Base-by-base conservation (phyloP, 768 basidiomycete species). In the Naganishia friedmannii region DNA sequence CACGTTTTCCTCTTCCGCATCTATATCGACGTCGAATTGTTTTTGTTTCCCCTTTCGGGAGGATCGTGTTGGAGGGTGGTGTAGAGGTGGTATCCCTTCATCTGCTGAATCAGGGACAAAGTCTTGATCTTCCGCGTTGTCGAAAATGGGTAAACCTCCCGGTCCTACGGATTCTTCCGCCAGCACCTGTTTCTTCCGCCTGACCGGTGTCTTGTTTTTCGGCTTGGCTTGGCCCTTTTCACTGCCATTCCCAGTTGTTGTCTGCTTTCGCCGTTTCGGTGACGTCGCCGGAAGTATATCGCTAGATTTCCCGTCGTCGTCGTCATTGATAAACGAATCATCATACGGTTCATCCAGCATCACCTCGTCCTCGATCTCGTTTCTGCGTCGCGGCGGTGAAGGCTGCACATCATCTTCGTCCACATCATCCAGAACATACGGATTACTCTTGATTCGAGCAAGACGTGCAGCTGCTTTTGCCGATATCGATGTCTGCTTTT, bases 21-120 rank as follows among this genome's bases (percentile, higher is more conserved):
- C 60, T 23, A 42, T 21, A 17, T 26, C n/a, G 5, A 42, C 23
- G 7, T 26, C n/a, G 21, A 42, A 21, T 63, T 45, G 60, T 63
- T 37, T 63, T 42, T 63, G 60, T 63, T 63, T 63, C 7, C 60
- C 60, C 39, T 63, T 63, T 63, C 60, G 39, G 9, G 60, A n/a
- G 21, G 39, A 63, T 46, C 60, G 37, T 9, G 39, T 23, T 63
- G 48, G 48, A 29, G 57, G 57, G 12, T 17, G 57, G 19, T 13
- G 60, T 9, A 42, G 23, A 8, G 48, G 6, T 26, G 48, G 1
- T 17, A 63, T 15, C 0, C 26, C 42, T 63, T 63, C 60, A 45
- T 63, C 60, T 42, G 60, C 60, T 19, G 60, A 45, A 34, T 63
- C 60, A 0, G 60, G 60, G 23, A 63, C 39, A 45, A 63, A 63